Evolutionary conservation across 1,139 yeast species (phyloP), one percentile per base, ranked within the genome.

Genomic region (Diutina neorugosa): DNA sequence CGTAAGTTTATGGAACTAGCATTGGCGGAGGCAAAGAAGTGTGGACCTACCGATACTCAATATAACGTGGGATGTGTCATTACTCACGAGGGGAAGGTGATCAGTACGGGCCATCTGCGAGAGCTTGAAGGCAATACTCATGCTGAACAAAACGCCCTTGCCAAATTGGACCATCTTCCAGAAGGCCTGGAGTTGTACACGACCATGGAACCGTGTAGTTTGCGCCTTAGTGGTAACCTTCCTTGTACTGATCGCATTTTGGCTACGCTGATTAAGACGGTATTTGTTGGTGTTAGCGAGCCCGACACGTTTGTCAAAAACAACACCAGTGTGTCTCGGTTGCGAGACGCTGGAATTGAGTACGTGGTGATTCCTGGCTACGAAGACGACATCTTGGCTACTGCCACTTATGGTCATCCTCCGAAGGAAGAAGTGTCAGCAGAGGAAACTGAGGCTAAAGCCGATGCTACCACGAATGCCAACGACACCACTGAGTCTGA

Each of bases 171-270:
- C 31, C 71, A 70, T 4, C 74, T 89, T 0, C 97, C 98, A 0
- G 64, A 62, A 18, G 96, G 96, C 0, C 81, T 96, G 0, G 89
- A 86, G 48, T 69, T 93, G 12, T 94, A 88, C 66, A 93, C 98
- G 0, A 88, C 98, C 0, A 94, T 94, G 98, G 99, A 94, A 62
- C 99, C 99, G 0, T 94, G 99, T 64, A 84, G 96, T 2, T 78
- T 80, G 55, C 73, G 99, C 54, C 71, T 93, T 44, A 90, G 97
- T 65, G 98, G 98, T 0, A 91, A 91, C 61, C 64, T 76, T 53
- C 96, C 98, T 0, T 93, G 99, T 67, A 82, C 82, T 2, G 91
- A 90, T 57, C 75, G 98, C 46, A 82, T 93, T 9, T 62, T 89
- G 49, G 71, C 68, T 2, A 66, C 82, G 1, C 64, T 62, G 18